Evolutionary conservation across 306 rosid genomes (phyloP).

Genomic region (Castanopsis chinensis): DNA sequence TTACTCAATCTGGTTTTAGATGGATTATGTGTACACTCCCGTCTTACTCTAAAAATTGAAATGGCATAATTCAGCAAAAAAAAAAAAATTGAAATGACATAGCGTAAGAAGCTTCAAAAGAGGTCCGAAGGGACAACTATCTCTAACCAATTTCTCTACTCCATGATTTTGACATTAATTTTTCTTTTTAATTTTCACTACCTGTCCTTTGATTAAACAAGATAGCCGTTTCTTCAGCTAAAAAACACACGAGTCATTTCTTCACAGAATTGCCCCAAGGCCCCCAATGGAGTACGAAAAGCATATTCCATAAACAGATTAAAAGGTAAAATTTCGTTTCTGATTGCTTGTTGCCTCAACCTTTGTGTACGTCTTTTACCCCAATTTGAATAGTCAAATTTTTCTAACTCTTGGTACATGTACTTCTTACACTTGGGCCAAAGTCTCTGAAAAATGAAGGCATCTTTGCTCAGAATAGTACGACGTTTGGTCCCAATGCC

Average conservation of each 20-base stretch:
- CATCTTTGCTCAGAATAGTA: background rate
- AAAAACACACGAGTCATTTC: background rate
- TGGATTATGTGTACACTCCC: background rate
- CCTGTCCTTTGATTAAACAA: background rate
- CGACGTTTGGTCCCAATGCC: background rate
- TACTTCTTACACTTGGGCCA: constrained; percentile 6
- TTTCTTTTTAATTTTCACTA: background rate
- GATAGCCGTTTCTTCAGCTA: background rate
- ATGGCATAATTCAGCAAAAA: background rate
- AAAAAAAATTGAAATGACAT: background rate
- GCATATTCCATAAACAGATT: background rate
- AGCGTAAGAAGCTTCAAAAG: background rate
- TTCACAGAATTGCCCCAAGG: background rate
- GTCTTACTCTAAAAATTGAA: background rate
- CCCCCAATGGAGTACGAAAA: background rate
- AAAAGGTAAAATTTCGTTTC: background rate
- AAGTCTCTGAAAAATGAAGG: background rate
- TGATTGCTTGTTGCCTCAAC: constrained; percentile 3
- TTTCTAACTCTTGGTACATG: constrained; percentile 7
- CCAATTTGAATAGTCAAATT: constrained; percentile 19
- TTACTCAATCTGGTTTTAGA: background rate
- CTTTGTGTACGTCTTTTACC: background rate
- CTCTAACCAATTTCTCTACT: background rate
- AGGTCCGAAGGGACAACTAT: background rate
- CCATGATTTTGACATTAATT: background rate